Evolutionary conservation across 345 rosid species (phyloP).

Genomic region (Balakata baccata): DNA sequence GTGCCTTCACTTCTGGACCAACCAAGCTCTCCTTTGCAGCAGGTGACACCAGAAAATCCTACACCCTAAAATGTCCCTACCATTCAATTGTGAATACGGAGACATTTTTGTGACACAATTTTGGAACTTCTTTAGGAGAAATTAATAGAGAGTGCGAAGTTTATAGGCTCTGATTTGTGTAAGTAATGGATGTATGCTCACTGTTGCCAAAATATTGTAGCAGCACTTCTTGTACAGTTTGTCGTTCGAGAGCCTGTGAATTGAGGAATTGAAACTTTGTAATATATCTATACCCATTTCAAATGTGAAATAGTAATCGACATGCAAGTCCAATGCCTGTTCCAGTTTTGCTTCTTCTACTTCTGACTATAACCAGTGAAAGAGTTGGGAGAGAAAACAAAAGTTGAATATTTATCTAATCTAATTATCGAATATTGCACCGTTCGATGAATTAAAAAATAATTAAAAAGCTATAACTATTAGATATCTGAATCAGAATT

Average conservation of each 20-base stretch:
- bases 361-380: too few species aligned
- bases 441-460: too few species aligned
- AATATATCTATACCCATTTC: constrained; percentile 11
- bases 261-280: constrained; percentile 14
- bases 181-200: constrained; percentile 5
- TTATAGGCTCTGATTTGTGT: constrained; percentile 8
- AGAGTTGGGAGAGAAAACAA: too few species aligned
- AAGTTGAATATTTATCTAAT: too few species aligned
- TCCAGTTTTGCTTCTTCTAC: too few species aligned
- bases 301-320: constrained; percentile 1
- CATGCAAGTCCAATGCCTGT: not conserved
- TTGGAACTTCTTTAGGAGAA: constrained; percentile 4
- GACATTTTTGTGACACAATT: constrained; percentile 15
- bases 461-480: too few species aligned
- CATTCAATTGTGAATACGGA: constrained; percentile 41
- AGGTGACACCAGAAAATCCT: constrained; percentile 54
- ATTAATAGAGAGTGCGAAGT: not conserved
- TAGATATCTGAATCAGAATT: too few species aligned
- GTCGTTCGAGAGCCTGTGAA: constrained; percentile 16
- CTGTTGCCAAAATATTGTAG: constrained; percentile 19
- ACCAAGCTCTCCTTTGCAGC: constrained; percentile 44
- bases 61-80: constrained; percentile 43
- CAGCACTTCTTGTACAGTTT: constrained; percentile 35
- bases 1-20: constrained; percentile 54
- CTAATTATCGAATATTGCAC: too few species aligned